Evolutionary conservation across 306 rosid genomes (phyloP), one percentile per base, ranked within the genome.

Genomic region (Heteromeles arbutifolia): DNA sequence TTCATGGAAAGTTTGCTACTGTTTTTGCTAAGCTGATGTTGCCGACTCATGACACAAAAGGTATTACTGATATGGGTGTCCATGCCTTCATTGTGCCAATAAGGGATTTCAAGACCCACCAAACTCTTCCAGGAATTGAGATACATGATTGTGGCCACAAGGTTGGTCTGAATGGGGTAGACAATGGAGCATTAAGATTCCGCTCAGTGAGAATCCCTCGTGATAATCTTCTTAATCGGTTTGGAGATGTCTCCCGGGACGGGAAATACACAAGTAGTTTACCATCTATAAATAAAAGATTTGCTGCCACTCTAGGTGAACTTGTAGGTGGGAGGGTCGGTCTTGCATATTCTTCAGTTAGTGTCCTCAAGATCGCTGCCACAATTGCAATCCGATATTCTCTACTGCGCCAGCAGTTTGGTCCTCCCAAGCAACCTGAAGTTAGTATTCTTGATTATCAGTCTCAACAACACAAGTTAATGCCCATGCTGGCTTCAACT

Each of bases 401-500:
- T 75, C 88, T 95, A 73, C 84, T 95, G 21, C 97, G 97, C 43
- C 98, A 95, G 82, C 97, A 95, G 74, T 95, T 95, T 79, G 98
- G 98, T 76, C 98, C 98, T 77, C 92, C 90, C 63, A 89, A 86
- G 92, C 88, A 95, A 82, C 92, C 98, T 5, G 98, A 95, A 85
- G 90, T 95, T 62, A 77, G 84, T 32, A 92, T 95, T 79, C 96
- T 95, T 57, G 98, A 90, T 80, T 95, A 95, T 78, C 98, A 95
- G 87, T 95, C 98, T 79, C 98, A 95, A 48, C 98, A 95, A 77
- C 97, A 90, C 77, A 95, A 90, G 88, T 97, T 92, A 57, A 95
- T 95, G 98, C 98, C 98, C 59, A 95, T 95, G 97, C 92, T 95
- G 77, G 97, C 98, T 79, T 90, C 98, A 77, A 81, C 96, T 19